phyloP scores from a whole-genome alignment of 1,139 yeast species.

The Tardiomyces digboiensis region DNA sequence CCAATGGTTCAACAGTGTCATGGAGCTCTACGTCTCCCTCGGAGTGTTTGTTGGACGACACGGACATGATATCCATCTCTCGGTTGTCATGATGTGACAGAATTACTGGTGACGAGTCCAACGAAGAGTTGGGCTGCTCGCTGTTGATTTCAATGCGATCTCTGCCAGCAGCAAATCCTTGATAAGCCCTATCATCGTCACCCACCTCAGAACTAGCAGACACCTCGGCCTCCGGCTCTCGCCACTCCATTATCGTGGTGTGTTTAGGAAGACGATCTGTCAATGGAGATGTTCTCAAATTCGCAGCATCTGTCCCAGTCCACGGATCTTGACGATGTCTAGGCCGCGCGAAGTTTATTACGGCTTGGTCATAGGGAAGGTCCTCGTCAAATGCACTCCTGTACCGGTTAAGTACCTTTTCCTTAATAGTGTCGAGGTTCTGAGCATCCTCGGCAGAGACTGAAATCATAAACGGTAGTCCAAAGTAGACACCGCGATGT shows the following conservation, averaged over 20 bases:
- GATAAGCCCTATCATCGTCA: too few species aligned
- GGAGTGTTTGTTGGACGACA: neutral
- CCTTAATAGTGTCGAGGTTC: neutral
- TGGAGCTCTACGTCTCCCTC: too few species aligned
- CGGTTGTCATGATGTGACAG: neutral
- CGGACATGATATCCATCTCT: neutral
- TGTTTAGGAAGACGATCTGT: neutral
- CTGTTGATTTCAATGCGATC: neutral
- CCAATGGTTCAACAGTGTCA: too few species aligned
- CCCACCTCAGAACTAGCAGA: too few species aligned
- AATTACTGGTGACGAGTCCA: neutral
- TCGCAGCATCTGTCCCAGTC: neutral
- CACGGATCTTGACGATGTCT: neutral
- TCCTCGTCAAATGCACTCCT: neutral
- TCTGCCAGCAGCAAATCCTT: neutral
- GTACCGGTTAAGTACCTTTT: neutral
- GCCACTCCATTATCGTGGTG: too few species aligned
- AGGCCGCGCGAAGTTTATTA: neutral
- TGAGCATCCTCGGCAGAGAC: neutral
- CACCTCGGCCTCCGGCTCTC: too few species aligned
- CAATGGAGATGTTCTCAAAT: neutral
- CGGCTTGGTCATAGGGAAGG: neutral
- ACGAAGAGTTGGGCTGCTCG: neutral
- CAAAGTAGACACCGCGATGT: too few species aligned
- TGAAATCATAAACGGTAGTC: conserved; percentile 1